A percentile compares a stretch with the other conserved stretches of the same genome.
Evolutionary conservation across 768 basidiomycete genomes (phyloP).

Genomic region (Hygrophorus russula): DNA sequence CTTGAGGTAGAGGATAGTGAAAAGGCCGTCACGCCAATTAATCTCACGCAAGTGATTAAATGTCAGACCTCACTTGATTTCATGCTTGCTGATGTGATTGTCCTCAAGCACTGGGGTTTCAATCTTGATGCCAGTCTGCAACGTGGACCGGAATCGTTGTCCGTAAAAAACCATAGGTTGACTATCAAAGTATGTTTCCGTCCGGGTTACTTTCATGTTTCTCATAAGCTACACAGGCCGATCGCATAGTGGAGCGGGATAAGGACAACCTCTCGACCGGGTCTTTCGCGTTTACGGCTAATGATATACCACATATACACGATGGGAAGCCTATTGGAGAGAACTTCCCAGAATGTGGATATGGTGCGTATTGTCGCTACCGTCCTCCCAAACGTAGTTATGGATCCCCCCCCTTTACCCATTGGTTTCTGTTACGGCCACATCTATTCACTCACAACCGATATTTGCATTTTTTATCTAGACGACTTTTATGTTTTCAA

Average conservation of each 20-base stretch:
- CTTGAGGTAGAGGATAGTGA: conserved; percentile 30
- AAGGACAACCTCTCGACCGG: conserved; percentile 41
- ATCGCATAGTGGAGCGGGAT: conserved; percentile 43
- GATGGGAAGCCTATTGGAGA: conserved; percentile 43
- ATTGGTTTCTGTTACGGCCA: too few species aligned
- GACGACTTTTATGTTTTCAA: too few species aligned
- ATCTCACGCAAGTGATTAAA: conserved; percentile 55
- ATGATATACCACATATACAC: conserved; percentile 39
- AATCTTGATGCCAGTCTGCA: conserved; percentile 62
- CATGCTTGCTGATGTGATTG: conserved; percentile 1
- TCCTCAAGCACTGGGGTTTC: conserved; percentile 66
- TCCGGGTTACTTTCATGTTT: background rate
- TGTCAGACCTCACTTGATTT: background rate
- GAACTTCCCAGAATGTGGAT: conserved; percentile 43
- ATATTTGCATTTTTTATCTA: too few species aligned
- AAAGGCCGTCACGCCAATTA: conserved; percentile 55
- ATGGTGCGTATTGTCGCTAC: conserved; percentile 30
- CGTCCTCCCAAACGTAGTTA: too few species aligned
- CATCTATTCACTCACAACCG: too few species aligned
- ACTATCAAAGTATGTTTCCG: conserved; percentile 25
- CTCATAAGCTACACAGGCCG: conserved; percentile 26
- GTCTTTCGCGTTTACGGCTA: conserved; percentile 31
- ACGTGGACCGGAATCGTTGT: conserved; percentile 28
- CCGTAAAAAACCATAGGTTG: conserved; percentile 38
- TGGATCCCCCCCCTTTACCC: too few species aligned